Conservation (phyloP, 345 rosid species). For the Clarkia xantiana region DNA sequence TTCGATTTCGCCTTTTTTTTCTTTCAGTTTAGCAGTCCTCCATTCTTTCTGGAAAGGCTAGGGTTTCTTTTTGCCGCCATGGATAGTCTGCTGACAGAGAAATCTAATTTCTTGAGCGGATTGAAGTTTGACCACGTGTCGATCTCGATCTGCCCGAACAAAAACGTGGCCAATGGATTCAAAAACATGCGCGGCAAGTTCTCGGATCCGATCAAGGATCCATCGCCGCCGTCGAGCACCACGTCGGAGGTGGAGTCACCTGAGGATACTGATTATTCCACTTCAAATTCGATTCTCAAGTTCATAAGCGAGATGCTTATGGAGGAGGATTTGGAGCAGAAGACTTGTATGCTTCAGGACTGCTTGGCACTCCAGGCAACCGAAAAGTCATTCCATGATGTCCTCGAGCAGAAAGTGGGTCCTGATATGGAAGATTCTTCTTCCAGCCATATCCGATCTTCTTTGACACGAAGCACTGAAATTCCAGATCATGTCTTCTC, state of each 20-base stretch:
- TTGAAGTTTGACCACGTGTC: conserved; percentile 12
- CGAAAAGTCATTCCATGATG: conserved; percentile 60
- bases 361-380: conserved; percentile 58
- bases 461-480: not conserved
- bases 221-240: conserved; percentile 2
- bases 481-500: conserved; percentile 2
- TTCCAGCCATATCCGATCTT: not conserved
- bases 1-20: not conserved
- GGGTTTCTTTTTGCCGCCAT: conserved; percentile 6
- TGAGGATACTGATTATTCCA: conserved; percentile 16
- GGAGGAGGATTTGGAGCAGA: conserved; percentile 69
- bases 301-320: conserved; percentile 65
- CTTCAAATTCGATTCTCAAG: conserved; percentile 30
- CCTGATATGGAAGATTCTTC: conserved; percentile 8
- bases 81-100: conserved; percentile 15
- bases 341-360: conserved; percentile 55
- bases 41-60: not conserved
- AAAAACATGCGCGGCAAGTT: not conserved
- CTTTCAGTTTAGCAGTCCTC: not conserved
- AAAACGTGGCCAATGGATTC: conserved; percentile 13
- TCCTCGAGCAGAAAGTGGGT: conserved; percentile 34
- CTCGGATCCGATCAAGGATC: not conserved
- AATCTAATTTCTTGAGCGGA: conserved; percentile 9
- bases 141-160: conserved; percentile 9
- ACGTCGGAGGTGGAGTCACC: conserved; percentile 10